Base-by-base conservation (phyloP, 768 basidiomycete genomes). In the Sutorius australiensis region DNA sequence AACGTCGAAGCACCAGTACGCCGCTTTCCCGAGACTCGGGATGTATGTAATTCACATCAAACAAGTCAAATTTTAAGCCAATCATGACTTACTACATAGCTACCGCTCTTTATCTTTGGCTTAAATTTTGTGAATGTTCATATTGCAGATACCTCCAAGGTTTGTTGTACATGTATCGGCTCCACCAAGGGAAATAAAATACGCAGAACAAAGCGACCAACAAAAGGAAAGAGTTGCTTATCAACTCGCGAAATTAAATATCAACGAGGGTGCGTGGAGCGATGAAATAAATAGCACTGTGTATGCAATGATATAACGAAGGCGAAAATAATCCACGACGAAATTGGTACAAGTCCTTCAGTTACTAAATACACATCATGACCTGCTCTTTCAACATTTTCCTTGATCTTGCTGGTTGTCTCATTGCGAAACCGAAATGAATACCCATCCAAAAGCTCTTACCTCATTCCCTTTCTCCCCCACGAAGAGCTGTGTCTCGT, bases 371-470 rank as follows among this genome's bases (percentile, higher is more conserved):
- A 54, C 47, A 59, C 42, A 46, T 21, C 1, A 33, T 7, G 27
- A n/a, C 16, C 9, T 3, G 14, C 17, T 31, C 48, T 34, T 14
- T 27, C 13, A 34, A 60, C 11, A 28, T 27, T 17, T n/a, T n/a
- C n/a, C n/a, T n/a, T n/a, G n/a, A n/a, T n/a, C n/a, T n/a, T 31
- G 0, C 9, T 10, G 12, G 7, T 28, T 28, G 16, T 24, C 17
- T 63, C 53, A 63, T 5, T 37, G 32, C 28, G 50, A 19, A 19
- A 59, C 55, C 14, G 67, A 67, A 49, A 83, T 58, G 57, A 83
- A 84, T 1, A 84, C 77, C 84, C 83, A 85, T 33, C 83, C 82
- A 64, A 82, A 83, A 4, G 73, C 72, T 59, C 79, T 72, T 33
- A 84, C 79, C 62, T 84, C 79, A 37, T 74, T 76, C 0, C 81